Evolutionary conservation across 441 rosid species (phyloP).

Genomic region (Adansonia rubrostipa): DNA sequence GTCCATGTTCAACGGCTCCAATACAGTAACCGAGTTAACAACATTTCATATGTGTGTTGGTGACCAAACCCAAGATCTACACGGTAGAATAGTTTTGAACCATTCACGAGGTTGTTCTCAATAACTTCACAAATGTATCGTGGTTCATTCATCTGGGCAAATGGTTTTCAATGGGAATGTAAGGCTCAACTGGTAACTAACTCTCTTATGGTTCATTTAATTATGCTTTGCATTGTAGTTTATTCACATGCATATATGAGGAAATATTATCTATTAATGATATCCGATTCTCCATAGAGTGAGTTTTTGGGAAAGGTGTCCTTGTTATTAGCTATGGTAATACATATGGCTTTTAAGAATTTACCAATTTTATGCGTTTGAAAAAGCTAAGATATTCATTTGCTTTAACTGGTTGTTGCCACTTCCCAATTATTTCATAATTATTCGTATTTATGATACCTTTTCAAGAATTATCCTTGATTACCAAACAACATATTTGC

Average conservation of each 20-base stretch:
- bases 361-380: not conserved
- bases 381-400: not conserved
- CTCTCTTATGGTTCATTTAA: not conserved
- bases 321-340: not conserved
- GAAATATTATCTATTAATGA: not conserved
- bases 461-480: no score
- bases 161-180: slow-evolving; percentile 91
- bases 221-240: not conserved
- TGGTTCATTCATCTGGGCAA: slow-evolving; percentile 84
- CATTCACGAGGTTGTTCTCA: slow-evolving; percentile 78
- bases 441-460: no score
- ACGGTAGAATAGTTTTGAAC: slow-evolving; percentile 78
- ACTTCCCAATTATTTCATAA: no score
- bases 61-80: slow-evolving; percentile 85
- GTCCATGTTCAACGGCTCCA: slow-evolving; percentile 89
- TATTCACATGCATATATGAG: no score
- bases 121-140: slow-evolving; percentile 91
- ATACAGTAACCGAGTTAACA: slow-evolving; percentile 69
- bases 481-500: no score
- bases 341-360: not conserved
- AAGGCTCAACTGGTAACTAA: slow-evolving; percentile 69
- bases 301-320: not conserved
- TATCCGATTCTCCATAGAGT: not conserved
- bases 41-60: slow-evolving; percentile 77
- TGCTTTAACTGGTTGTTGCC: not conserved